Evolutionary conservation across 305 asterid genomes (phyloP).

Genomic region (Plantago rigida): DNA sequence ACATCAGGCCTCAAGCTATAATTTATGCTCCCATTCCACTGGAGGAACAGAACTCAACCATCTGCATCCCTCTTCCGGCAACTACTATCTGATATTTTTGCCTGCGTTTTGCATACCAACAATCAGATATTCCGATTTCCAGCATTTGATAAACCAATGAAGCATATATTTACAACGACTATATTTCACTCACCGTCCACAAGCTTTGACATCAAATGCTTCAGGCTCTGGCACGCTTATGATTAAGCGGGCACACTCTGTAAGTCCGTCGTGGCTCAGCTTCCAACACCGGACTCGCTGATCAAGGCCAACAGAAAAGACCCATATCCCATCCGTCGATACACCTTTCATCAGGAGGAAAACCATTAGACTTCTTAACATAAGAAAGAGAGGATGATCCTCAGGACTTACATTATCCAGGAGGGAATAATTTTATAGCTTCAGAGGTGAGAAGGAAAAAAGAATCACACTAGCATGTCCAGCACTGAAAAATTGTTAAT

Average conservation of each 20-base stretch:
- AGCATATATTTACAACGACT: background rate
- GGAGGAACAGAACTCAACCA: slow-evolving; percentile 48
- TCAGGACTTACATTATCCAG: background rate
- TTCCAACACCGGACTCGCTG: slow-evolving; percentile 88
- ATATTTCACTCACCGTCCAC: slow-evolving; percentile 44
- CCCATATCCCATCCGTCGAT: slow-evolving; percentile 88
- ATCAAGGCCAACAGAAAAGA: slow-evolving; percentile 79
- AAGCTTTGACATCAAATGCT: slow-evolving; percentile 59
- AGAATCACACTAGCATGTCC: too few species aligned
- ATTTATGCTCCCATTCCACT: background rate
- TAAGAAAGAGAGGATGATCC: background rate
- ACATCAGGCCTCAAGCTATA: background rate
- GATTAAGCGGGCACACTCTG: slow-evolving; percentile 50
- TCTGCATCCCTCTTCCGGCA: slow-evolving; percentile 98
- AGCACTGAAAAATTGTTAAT: too few species aligned
- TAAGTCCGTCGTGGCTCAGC: slow-evolving; percentile 38
- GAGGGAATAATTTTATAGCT: background rate
- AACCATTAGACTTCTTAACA: background rate
- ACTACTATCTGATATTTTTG: slow-evolving; percentile 84
- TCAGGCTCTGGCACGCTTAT: slow-evolving; percentile 93
- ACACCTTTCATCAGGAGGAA: slow-evolving; percentile 39
- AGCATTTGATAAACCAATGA: background rate
- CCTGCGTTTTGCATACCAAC: slow-evolving; percentile 12
- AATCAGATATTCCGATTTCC: slow-evolving; percentile 1
- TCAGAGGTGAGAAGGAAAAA: too few species aligned